Percentiles rank a stretch among this genome's conserved stretches.
Conservation (phyloP, 257 asterid species). For the Sherardia arvensis region DNA sequence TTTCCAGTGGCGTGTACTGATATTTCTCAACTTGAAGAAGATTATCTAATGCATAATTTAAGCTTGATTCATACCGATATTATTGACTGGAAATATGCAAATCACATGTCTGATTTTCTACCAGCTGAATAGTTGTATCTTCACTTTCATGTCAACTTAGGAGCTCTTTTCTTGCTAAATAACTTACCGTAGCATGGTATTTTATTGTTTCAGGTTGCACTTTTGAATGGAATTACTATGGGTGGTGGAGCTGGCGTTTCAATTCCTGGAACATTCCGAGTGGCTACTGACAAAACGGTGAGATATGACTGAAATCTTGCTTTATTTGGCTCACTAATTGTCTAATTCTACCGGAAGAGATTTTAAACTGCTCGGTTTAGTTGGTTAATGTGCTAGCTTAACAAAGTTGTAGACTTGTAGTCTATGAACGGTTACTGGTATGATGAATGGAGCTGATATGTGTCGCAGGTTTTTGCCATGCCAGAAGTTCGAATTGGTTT, state of each 20-base stretch:
- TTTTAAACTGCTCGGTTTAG: background rate
- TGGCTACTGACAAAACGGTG: constrained; percentile 95
- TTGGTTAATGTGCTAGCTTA: background rate
- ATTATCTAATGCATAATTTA: too few relatives aligned
- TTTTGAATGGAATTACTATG: constrained; percentile 92
- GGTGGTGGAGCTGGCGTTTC: constrained; percentile 99
- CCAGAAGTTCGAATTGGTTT: constrained; percentile 91
- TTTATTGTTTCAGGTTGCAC: constrained; percentile 65
- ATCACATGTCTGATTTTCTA: background rate
- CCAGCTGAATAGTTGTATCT: background rate
- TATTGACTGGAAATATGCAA: too few relatives aligned
- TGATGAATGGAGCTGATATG: constrained; percentile 2
- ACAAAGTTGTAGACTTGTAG: background rate
- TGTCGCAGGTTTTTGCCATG: constrained; percentile 75
- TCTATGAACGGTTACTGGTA: background rate
- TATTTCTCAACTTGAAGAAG: background rate
- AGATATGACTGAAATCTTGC: constrained; percentile 17
- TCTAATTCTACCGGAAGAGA: background rate
- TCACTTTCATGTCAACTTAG: background rate
- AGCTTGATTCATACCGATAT: background rate
- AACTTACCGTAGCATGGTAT: background rate
- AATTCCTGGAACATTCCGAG: constrained; percentile 83
- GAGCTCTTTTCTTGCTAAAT: background rate
- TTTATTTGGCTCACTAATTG: constrained; percentile 8
- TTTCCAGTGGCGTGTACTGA: background rate